Evolutionary conservation across 1,139 yeast genomes (phyloP).

Genomic region (Saccharomyces hybrid): DNA sequence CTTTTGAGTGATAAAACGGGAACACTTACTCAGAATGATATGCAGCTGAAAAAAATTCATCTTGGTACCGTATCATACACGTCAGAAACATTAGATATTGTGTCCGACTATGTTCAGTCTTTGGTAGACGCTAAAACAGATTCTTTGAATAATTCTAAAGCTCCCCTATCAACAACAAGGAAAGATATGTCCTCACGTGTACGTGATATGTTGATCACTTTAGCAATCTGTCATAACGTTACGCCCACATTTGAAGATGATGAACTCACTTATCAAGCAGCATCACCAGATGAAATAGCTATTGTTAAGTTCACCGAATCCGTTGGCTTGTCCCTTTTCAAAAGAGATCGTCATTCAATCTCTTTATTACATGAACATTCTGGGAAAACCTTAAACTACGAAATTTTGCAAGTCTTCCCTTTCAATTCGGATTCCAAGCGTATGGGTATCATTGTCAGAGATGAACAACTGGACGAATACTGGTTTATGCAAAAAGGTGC

Average conservation of each 20-base stretch:
- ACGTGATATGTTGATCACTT: slow-evolving; percentile 68
- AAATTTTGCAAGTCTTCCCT: slow-evolving; percentile 79
- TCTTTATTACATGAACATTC: slow-evolving; percentile 59
- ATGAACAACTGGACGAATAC: slow-evolving; percentile 53
- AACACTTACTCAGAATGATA: slow-evolving; percentile 93
- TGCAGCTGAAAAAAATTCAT: slow-evolving; percentile 92
- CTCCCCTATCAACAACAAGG: slow-evolving; percentile 39
- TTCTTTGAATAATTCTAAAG: slow-evolving; percentile 17
- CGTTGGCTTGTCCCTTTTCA: slow-evolving; percentile 72
- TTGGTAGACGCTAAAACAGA: slow-evolving; percentile 11
- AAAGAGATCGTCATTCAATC: slow-evolving; percentile 74
- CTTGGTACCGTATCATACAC: slow-evolving; percentile 90
- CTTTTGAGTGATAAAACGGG: slow-evolving; percentile 93
- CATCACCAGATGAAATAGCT: slow-evolving; percentile 98
- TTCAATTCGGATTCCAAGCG: slow-evolving; percentile 92
- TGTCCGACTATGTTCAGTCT: slow-evolving; percentile 54
- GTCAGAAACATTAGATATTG: slow-evolving; percentile 87
- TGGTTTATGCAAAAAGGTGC: slow-evolving; percentile 95
- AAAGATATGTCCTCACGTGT: slow-evolving; percentile 70
- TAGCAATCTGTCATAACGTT: slow-evolving; percentile 93
- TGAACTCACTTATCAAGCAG: slow-evolving; percentile 80
- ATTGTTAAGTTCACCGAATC: slow-evolving; percentile 85
- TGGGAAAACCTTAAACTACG: slow-evolving; percentile 48
- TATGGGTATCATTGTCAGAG: slow-evolving; percentile 85
- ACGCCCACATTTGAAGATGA: slow-evolving; percentile 77